Percentiles rank a stretch among this genome's conserved stretches.
These are phyloP conservation scores for Yamadazyma atlantica DNA, from an alignment of 1,139 yeast genomes.

Conservation along the genomic window DNA sequence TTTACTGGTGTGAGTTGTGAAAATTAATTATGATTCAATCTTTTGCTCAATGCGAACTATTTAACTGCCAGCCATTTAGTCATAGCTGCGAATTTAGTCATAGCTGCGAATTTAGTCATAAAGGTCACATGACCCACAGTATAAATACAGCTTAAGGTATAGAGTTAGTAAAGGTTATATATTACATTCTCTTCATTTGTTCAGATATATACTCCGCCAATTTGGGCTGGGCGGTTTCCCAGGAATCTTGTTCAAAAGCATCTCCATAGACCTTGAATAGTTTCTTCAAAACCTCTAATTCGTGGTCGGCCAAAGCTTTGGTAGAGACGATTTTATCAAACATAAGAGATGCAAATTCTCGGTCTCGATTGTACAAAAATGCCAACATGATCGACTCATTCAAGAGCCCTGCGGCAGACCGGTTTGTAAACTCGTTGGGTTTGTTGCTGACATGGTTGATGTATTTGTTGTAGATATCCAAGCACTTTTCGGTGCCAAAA, in stretches of 20 bases:
- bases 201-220: slow-evolving; percentile 13
- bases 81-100: not conserved
- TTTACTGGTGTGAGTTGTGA: not conserved
- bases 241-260: slow-evolving; percentile 34
- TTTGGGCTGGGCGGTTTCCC: slow-evolving; percentile 29
- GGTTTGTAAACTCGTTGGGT: slow-evolving; percentile 30
- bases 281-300: slow-evolving; percentile 42
- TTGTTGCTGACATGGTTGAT: slow-evolving; percentile 38
- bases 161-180: too few species aligned
- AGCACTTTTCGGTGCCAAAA: slow-evolving; percentile 43
- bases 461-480: slow-evolving; percentile 54
- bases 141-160: too few species aligned
- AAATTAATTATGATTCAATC: not conserved
- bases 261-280: slow-evolving; percentile 60
- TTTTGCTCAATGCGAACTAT: too few species aligned
- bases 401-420: slow-evolving; percentile 48
- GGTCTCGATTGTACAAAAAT: slow-evolving; percentile 49
- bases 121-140: too few species aligned
- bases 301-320: slow-evolving; percentile 43
- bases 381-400: slow-evolving; percentile 56
- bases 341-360: slow-evolving; percentile 64
- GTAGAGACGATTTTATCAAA: slow-evolving; percentile 54
- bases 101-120: not conserved
- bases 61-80: too few species aligned
- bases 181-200: slow-evolving; percentile 10